Evolutionary conservation across 179 eudicot species (phyloP).

Genomic region (Drosera spatulata): DNA sequence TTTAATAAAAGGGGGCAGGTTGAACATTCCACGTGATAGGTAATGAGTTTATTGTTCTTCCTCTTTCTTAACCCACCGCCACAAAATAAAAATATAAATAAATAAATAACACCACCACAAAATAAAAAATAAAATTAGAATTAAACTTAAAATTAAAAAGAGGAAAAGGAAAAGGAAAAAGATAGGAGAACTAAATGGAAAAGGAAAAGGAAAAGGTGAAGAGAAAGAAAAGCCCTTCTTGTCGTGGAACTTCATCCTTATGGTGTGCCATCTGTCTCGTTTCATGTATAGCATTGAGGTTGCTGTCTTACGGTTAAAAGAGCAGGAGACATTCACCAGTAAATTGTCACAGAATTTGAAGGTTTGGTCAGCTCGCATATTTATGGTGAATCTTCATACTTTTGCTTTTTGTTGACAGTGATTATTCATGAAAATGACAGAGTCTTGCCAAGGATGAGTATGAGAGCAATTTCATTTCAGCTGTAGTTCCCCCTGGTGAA

Average conservation of each 20-base stretch:
- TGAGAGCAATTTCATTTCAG: constrained; percentile 89
- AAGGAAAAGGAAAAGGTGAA: too few relatives aligned
- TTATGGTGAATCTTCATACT: background rate
- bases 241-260: background rate
- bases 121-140: too few relatives aligned
- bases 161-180: too few relatives aligned
- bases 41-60: constrained; percentile 9
- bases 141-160: too few relatives aligned
- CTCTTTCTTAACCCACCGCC: background rate
- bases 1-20: constrained; percentile 47
- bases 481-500: constrained; percentile 96
- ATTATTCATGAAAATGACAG: constrained; percentile 1
- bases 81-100: too few relatives aligned
- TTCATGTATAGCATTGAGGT: constrained; percentile 54
- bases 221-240: too few relatives aligned
- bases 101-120: too few relatives aligned
- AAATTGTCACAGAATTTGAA: constrained; percentile 79
- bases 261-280: constrained; percentile 1
- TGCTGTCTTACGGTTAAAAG: constrained; percentile 73
- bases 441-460: constrained; percentile 93
- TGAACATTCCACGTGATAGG: constrained; percentile 76
- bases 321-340: constrained; percentile 61
- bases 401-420: background rate
- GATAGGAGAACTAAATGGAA: too few relatives aligned
- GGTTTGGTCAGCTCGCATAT: constrained; percentile 22